Conservation (phyloP, 768 basidiomycete species). For the Boletus coccyginus region DNA sequence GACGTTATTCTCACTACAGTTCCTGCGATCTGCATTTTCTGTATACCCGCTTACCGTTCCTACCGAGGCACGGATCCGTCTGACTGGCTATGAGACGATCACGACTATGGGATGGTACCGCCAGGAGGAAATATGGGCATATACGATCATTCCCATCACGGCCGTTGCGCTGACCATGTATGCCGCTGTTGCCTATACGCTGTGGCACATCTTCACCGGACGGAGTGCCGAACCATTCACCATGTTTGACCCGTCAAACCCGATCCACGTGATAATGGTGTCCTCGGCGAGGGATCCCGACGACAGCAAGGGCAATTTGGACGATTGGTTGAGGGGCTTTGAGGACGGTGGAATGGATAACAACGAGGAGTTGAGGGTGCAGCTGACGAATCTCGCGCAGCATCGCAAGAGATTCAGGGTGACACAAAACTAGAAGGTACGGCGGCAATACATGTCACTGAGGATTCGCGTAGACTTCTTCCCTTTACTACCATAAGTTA, state of each 20-base stretch:
- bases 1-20: background rate
- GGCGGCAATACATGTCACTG: background rate
- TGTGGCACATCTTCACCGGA: background rate
- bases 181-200: constrained; percentile 5
- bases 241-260: constrained; percentile 7
- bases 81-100: background rate
- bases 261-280: constrained; percentile 2
- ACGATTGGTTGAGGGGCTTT: background rate
- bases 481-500: no score
- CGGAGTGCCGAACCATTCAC: background rate
- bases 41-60: background rate
- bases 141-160: constrained; percentile 4
- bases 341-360: background rate
- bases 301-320: background rate
- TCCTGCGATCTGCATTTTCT: constrained; percentile 7
- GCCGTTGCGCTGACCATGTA: constrained; percentile 3
- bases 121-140: background rate
- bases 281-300: background rate
- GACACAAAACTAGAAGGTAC: background rate
- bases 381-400: background rate
- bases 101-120: constrained; percentile 2
- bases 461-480: background rate
- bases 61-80: background rate
- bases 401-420: constrained; percentile 4
- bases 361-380: background rate